Evolutionary conservation across 1,139 yeast species (phyloP), one percentile per base, ranked within the genome.

Genomic region (Groenewaldozyma auringiensis): DNA sequence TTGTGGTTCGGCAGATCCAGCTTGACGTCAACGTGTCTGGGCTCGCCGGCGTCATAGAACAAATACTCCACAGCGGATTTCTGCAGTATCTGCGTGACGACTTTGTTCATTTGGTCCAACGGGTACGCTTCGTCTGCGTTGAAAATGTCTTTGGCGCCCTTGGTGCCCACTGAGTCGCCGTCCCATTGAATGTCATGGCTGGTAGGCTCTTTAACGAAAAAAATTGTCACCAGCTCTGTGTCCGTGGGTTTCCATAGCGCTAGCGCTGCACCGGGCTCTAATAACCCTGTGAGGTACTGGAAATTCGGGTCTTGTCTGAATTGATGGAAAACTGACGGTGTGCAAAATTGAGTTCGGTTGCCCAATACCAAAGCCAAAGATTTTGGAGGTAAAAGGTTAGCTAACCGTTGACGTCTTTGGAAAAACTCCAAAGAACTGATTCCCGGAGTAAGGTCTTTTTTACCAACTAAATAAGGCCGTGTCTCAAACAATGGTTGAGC

Each of bases 251-350:
- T 84, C 59, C 85, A 94, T 42, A 94, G 66, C 3, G 86, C 69
- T 47, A 83, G 78, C 27, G 87, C 82, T 0, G 95, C 79, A 52
- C 84, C 82, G 1, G 98, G 96, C 61, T 92, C 98, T 50, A 85
- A 72, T 84, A 96, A 89, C 6, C 97, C 97, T 1, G 95, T 82
- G 52, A 92, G 64, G 62, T 92, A 92, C 63, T 68, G 88, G 32
- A 94, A 70, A 62, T 92, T 89, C 47, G 86, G 94, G 58, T 88
- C 83, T 64, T 92, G 99, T 58, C 89, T 94, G 61, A 94, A 94
- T 44, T 83, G 84, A 60, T 88, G 79, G 58, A 92, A 92, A 1
- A 92, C 98, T 11, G 92, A 78, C 1, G 95, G 95, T 0, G 96
- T 81, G 13, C 95, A 86, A 64, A 71, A 86, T 60, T 86, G 83